Percentiles rank a stretch among this genome's conserved stretches.
phyloP scores from a whole-genome alignment of 169 alveolate genomes.

The Eimeria sp. region DNA sequence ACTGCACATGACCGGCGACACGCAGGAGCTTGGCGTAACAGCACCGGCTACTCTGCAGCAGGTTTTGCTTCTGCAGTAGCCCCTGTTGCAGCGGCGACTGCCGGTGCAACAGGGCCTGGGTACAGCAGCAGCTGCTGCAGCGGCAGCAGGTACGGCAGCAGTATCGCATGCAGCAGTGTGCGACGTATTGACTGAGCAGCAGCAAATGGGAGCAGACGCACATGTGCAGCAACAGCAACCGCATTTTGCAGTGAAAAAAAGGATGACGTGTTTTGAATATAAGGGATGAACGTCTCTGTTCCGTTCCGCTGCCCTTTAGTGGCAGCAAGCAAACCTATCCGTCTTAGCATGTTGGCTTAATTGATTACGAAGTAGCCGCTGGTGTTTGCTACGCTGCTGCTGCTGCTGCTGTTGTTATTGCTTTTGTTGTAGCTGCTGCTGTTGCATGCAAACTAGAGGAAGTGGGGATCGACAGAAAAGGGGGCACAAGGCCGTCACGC shows the following conservation, averaged over 20 bases:
- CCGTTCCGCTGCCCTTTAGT: slow-evolving; percentile 32
- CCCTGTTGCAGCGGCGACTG: slow-evolving; percentile 5
- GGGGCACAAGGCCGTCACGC: background rate
- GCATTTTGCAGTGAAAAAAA: slow-evolving; percentile 37
- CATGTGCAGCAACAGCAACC: slow-evolving; percentile 34
- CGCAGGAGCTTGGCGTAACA: slow-evolving; percentile 7
- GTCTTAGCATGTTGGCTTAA: slow-evolving; percentile 45
- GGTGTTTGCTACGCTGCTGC: background rate
- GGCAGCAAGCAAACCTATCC: slow-evolving; percentile 36
- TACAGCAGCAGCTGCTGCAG: slow-evolving; percentile 19
- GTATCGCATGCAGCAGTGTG: slow-evolving; percentile 39
- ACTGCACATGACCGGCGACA: slow-evolving; percentile 18
- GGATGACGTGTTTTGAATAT: slow-evolving; percentile 9
- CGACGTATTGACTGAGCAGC: slow-evolving; percentile 4
- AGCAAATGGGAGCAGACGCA: slow-evolving; percentile 21
- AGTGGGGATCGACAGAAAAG: no score
- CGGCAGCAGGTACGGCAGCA: slow-evolving; percentile 59
- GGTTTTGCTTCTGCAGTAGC: slow-evolving; percentile 7
- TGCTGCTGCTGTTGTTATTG: background rate
- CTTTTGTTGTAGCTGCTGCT: background rate
- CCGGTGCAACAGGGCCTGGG: background rate
- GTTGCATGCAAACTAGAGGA: background rate
- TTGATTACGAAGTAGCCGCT: background rate
- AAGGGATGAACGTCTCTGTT: slow-evolving; percentile 38
- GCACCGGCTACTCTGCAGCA: background rate